phyloP scores from a whole-genome alignment of 1,284 basidiomycete species.

The Meripilus lineatus region DNA sequence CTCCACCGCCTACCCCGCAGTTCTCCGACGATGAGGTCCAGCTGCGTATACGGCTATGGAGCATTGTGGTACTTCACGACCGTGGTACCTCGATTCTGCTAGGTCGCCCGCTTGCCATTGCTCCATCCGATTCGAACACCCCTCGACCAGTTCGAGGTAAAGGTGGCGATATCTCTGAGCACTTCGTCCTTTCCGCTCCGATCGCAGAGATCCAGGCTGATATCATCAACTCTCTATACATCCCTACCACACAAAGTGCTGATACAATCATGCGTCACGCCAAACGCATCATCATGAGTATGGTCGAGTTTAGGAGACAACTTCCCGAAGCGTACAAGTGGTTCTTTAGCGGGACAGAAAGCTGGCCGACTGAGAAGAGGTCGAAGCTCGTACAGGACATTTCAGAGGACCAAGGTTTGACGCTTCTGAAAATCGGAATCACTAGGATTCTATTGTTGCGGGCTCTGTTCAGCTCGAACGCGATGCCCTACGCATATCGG shows the following conservation, averaged over 20 bases:
- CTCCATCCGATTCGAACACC: conserved; percentile 73
- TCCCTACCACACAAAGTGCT: conserved; percentile 58
- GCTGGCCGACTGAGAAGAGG: conserved; percentile 63
- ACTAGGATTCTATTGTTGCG: conserved; percentile 70
- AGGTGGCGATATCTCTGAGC: conserved; percentile 53
- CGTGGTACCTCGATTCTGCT: conserved; percentile 80
- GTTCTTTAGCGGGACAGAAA: conserved; percentile 68
- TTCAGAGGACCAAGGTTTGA: conserved; percentile 72
- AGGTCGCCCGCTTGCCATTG: conserved; percentile 76
- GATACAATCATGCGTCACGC: conserved; percentile 72
- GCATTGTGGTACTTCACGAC: conserved; percentile 76
- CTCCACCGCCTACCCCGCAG: background rate
- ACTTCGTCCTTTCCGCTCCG: conserved; percentile 65
- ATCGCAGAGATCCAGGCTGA: conserved; percentile 79
- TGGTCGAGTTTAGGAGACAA: conserved; percentile 59
- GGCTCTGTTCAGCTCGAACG: conserved; percentile 70
- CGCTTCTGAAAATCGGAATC: conserved; percentile 75
- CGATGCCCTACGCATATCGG: conserved; percentile 56
- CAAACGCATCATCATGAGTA: conserved; percentile 68
- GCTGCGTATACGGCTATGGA: conserved; percentile 74
- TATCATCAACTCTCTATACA: conserved; percentile 78
- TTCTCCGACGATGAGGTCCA: conserved; percentile 73
- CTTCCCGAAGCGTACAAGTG: conserved; percentile 65
- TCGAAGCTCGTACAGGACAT: conserved; percentile 65
- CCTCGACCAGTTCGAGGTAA: conserved; percentile 55